Percentiles rank a stretch among this genome's conserved stretches.
These are phyloP conservation scores for Rhodotorula sp. DNA, from an alignment of 1,284 basidiomycete genomes.

Conservation along the genomic window DNA sequence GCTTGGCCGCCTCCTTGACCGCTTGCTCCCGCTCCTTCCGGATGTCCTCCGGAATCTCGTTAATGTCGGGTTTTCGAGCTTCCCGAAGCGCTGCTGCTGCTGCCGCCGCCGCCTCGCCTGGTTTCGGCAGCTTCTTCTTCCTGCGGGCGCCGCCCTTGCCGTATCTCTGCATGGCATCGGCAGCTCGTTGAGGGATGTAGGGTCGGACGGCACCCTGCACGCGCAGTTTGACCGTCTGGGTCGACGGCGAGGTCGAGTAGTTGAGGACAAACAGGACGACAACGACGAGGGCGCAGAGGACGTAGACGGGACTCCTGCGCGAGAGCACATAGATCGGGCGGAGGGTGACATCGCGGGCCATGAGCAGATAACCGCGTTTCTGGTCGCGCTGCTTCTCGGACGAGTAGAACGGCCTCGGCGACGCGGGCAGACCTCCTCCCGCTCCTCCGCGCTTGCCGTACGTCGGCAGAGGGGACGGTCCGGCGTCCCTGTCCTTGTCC, in stretches of 20 bases:
- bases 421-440: background rate
- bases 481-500: background rate
- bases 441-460: constrained; percentile 20
- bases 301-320: constrained; percentile 36
- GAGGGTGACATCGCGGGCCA: constrained; percentile 26
- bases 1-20: background rate
- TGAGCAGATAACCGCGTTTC: background rate
- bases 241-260: constrained; percentile 33
- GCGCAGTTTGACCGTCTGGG: constrained; percentile 32
- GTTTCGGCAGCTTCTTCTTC: constrained; percentile 1
- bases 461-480: constrained; percentile 17
- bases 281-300: constrained; percentile 25
- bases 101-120: background rate
- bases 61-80: background rate
- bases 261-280: constrained; percentile 32
- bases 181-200: constrained; percentile 41
- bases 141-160: background rate
- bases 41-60: background rate
- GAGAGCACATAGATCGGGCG: constrained; percentile 40
- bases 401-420: constrained; percentile 30
- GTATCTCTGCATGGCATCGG: constrained; percentile 35
- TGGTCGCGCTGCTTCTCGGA: background rate
- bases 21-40: background rate
- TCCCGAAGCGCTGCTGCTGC: background rate
- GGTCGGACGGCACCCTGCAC: constrained; percentile 41